Evolutionary conservation across 2,329 filamentous ascomycete species (phyloP).

Genomic region (Paramyrothecium sp.): DNA sequence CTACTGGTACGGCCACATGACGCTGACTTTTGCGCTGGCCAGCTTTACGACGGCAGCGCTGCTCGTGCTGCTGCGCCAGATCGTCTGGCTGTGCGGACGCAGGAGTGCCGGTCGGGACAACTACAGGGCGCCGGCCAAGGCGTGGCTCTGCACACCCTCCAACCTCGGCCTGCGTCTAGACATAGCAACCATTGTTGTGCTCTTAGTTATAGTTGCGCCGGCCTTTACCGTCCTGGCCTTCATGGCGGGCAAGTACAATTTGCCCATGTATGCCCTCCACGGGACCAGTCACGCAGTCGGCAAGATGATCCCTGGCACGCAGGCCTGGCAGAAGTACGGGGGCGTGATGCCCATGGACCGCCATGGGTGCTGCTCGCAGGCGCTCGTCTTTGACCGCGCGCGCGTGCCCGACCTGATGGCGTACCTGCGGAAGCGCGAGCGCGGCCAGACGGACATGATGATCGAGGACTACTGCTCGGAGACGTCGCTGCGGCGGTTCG

Average conservation of each 20-base stretch:
- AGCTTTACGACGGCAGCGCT: not conserved
- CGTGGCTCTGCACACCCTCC: not conserved
- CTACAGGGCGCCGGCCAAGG: not conserved
- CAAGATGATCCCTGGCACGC: not conserved
- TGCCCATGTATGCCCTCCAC: not conserved
- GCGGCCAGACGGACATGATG: not conserved
- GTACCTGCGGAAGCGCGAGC: not conserved
- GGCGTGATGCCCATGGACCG: not conserved
- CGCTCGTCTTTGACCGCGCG: not conserved
- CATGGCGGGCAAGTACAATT: not conserved
- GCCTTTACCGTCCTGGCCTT: not conserved
- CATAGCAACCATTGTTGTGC: not conserved
- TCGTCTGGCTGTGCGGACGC: not conserved
- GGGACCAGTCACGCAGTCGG: not conserved
- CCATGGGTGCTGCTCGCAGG: not conserved
- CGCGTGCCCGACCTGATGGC: not conserved
- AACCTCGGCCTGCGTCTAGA: not conserved
- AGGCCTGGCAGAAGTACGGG: not conserved
- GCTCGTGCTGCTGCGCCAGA: not conserved
- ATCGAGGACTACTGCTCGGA: not conserved
- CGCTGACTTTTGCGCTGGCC: not conserved
- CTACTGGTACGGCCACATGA: not conserved
- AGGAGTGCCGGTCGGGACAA: not conserved
- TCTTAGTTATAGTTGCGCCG: not conserved
- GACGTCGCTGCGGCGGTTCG: not conserved